Evolutionary conservation across 495 filamentous ascomycete genomes (phyloP), one percentile per base, ranked within the genome.

Genomic region (Talaromyces adpressus): DNA sequence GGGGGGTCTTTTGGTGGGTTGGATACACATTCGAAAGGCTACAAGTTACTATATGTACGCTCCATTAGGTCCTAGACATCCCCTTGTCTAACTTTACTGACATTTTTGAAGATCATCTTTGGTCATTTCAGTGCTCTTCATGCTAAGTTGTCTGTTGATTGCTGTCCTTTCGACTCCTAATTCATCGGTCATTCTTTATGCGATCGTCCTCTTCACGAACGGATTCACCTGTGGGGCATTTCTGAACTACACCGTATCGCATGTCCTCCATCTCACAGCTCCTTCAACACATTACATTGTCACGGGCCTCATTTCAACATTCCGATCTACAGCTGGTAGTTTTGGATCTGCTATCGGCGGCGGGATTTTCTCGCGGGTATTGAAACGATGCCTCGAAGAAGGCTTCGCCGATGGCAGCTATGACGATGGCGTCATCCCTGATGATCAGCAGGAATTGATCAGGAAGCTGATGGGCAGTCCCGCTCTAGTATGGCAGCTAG

Each of bases 301-400:
- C 20, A 89, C 84, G 2, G 83, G 87, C 2, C 71, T 93, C 27
- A 65, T 92, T 0, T 82, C 87, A 6, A 92, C 88, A 4, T 90
- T 90, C 67, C 77, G 90, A 0, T 88, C 88, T 8, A 89, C 91
- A 63, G 88, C 89, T 1, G 89, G 87, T 3, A 85, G 81, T 62
- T 92, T 92, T 65, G 90, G 90, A 1, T 87, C 86, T 14, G 86
- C 89, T 0, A 87, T 91, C 20, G 90, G 90, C 6, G 90, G 90
- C 1, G 90, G 90, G 0, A 77, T 91, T 32, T 93, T 92, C 69
- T 75, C 79, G 9, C 81, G 90, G 3, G 75, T 83, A 6, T 69
- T 92, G 49, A 79, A 82, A n/a, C 68, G 58, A 1, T 71, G 77
- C 1, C 73, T 93, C 0, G 78, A 81, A 36, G 68, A 71, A 0